Percentiles rank a stretch among this genome's conserved stretches.
Conservation (phyloP, 1,139 yeast species). For the Geotrichum klebahnii region DNA sequence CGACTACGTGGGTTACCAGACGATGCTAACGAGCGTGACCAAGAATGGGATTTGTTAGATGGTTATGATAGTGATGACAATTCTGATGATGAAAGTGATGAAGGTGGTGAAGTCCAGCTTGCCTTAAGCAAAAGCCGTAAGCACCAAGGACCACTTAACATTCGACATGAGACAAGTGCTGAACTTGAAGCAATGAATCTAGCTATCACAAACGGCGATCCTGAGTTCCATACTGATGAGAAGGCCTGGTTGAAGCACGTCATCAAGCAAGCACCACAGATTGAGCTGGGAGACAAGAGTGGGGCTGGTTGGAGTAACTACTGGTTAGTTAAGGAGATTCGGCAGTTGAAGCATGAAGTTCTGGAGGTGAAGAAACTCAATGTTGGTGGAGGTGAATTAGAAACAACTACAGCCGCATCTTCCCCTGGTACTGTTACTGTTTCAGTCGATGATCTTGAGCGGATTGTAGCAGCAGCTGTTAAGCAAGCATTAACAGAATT, state of each 20-base stretch:
- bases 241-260: conserved; percentile 50
- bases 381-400: too few relatives aligned
- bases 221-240: conserved; percentile 55
- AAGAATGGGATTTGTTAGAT: conserved; percentile 80
- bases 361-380: background rate
- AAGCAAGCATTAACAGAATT: background rate
- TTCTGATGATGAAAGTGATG: conserved; percentile 25
- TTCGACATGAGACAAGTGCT: conserved; percentile 12
- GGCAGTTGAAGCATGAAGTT: conserved; percentile 26
- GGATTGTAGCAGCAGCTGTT: conserved; percentile 2
- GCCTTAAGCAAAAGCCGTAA: conserved; percentile 29
- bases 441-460: background rate
- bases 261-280: conserved; percentile 52
- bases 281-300: conserved; percentile 49
- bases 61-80: conserved; percentile 53
- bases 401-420: background rate
- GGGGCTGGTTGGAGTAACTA: conserved; percentile 68
- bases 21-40: conserved; percentile 75
- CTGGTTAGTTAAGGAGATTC: conserved; percentile 47
- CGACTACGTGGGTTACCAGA: conserved; percentile 62
- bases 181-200: conserved; percentile 50
- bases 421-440: background rate
- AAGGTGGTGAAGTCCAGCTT: conserved; percentile 40
- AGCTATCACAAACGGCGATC: conserved; percentile 49
- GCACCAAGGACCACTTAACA: conserved; percentile 3